Evolutionary conservation across 352 stramenopile genomes (phyloP), one percentile per base, ranked within the genome.

Genomic region (Paralagenidium karlingii): DNA sequence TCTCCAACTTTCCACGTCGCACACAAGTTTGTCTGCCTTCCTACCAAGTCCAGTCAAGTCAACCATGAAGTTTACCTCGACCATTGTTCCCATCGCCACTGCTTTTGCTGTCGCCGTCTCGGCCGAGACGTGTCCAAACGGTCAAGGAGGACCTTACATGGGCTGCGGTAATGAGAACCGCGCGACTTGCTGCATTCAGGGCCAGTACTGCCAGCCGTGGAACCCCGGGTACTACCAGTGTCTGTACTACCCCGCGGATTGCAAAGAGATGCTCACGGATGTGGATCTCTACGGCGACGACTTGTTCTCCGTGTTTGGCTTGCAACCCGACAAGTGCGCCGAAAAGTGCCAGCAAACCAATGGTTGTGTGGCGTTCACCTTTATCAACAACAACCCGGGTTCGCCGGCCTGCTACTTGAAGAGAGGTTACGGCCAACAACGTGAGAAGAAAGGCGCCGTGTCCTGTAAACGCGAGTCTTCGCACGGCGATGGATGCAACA

Each of bases 361-460:
- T 10, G 60, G 51, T 15, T 70, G 63, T 37, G 51, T 47, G 27
- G 65, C 60, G 21, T 79, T 68, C 60, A 79, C 68, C 4, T 76
- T 67, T 34, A 53, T 75, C 42, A 73, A 69, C 39, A 40, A 71
- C 28, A 80, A 77, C 39, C 12, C 44, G 6, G 43, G 47, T 12
- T 10, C 47, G 10, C 34, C 51, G 0, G 51, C 40, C 16, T 59
- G 51, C 28, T 59, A 59, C 32, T 31, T 60, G 20, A 60, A 57
- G 37, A 32, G 10, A 5, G 33, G 34, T 24, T 45, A 26, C 6
- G 46, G 40, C 33, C 24, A 34, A 20, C 38, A 44, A 34, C 32
- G 31, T 12, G 34, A 34, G 7, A 54, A 49, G 40, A 30, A 25
- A 5, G 47, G 47, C 11, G 47, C 31, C 3, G 40, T 54, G 12